Evolutionary conservation across 306 rosid species (phyloP), one percentile per base, ranked within the genome.

Genomic region (Trichosanthes truncata): DNA sequence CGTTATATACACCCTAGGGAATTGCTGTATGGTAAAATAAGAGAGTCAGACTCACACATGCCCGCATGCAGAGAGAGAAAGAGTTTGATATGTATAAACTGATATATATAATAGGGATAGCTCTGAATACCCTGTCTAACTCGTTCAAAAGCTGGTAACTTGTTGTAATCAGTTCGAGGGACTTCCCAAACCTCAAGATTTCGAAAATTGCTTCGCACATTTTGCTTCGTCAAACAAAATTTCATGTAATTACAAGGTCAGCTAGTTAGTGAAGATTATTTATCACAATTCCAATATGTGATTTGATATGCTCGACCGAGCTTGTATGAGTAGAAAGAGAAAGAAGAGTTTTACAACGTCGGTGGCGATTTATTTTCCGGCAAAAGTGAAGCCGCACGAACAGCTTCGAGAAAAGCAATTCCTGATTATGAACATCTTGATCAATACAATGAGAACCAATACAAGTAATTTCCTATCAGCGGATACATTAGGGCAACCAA

Each of bases 321-420:
- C 56, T 41, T 6, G 21, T 23, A 78, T 73, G n/a, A 57, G 53
- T 35, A 35, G 69, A 62, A 35, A 81, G 9, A 82, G 51, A 35
- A 40, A 78, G 41, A 77, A 77, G 78, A 77, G 12, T 63, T 67
- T 78, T 85, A 92, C 93, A 61, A 33, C 61, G 90, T 85, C 26
- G 97, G 95, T 15, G 84, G 84, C 41, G 82, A 83, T 75, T 89
- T 87, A 61, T 63, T 62, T 60, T 90, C 85, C 40, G 86, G 84
- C n/a, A 81, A 87, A 83, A 91, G 77, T 35, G 94, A 87, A 81
- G 89, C 86, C 67, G 90, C 87, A 18, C 90, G 97, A 86, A 94
- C 97, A 68, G 92, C 95, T 23, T 87, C 89, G 49, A 94, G 86
- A 81, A 89, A 94, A 82, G 95, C 87, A 81, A 90, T 26, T 79